Evolutionary conservation across 352 stramenopile species (phyloP), one percentile per base, ranked within the genome.

Genomic region (Phytophthora pinifolia): DNA sequence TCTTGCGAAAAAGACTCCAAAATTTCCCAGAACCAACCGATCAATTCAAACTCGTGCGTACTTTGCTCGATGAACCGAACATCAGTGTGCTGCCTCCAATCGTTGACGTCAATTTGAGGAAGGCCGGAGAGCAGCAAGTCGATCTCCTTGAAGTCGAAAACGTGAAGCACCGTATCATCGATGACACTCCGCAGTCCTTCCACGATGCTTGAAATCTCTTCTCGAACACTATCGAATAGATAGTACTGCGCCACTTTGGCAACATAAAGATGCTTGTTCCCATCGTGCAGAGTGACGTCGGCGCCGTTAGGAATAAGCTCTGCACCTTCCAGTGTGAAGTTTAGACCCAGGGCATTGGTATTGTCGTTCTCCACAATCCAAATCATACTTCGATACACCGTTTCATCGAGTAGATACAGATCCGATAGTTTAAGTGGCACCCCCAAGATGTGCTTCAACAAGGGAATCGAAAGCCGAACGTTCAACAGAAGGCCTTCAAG

Each of bases 71-170:
- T 59, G 18, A 72, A 72, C 2, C 85, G 67, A 20, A 88, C 56
- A 1, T 78, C 68, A 2, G 89, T 95, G 62, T 97, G 72, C 2
- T 67, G 59, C 45, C 74, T 79, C 90, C 92, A 97, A 59, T 98
- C 92, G 10, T 62, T 62, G 10, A 97, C 62, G 54, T 98, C 87
- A 44, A 98, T 95, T 29, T 79, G 48, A 3, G 69, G 50, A 34
- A 96, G 56, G 1, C 85, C 85, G 2, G 79, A 89, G 7, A 94
- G 47, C 31, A 94, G 37, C 10, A 94, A 51, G n/a, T 92, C 84
- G 1, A 99, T 72, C 74, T 99, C 96, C 73, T 98, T 96, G 70
- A 98, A 98, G 64, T 99, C 97, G 62, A 99, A 99, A 9, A 99
- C 75, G 36, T 97, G 96, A 9, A 99, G 76, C 15, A 98, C 69